A percentile compares a stretch with the other conserved stretches of the same genome.
Conservation (phyloP, 257 asterid species). For the Solanum paucissectum region DNA sequence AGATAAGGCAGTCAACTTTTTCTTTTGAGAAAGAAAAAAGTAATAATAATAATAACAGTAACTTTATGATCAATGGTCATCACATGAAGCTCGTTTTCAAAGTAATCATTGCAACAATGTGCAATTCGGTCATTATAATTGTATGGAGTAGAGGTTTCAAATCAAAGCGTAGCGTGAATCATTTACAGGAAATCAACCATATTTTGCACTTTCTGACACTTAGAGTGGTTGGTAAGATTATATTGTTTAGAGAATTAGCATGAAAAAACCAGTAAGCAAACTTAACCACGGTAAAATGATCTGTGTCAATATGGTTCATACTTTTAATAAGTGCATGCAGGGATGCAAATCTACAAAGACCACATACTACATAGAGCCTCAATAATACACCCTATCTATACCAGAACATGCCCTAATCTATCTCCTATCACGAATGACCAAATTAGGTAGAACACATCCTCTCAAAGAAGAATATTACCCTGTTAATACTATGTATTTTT, state of each 20-base stretch:
- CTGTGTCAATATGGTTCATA: neutral
- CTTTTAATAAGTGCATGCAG: neutral
- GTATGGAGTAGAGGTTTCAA: neutral
- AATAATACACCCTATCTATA: neutral
- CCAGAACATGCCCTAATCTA: neutral
- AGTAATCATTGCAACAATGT: neutral
- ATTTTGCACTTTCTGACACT: neutral
- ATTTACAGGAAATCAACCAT: neutral
- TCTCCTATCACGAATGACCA: neutral
- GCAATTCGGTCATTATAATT: neutral
- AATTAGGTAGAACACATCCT: neutral
- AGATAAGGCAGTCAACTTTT: neutral
- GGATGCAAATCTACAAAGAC: neutral
- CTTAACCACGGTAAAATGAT: neutral
- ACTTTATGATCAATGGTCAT: neutral
- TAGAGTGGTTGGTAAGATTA: neutral
- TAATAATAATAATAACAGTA: neutral
- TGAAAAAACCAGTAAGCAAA: neutral
- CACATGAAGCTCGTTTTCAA: neutral
- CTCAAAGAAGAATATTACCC: neutral
- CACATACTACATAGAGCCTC: neutral
- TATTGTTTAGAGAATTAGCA: neutral
- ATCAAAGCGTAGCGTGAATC: neutral
- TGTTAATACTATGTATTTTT: neutral
- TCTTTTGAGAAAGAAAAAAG: neutral